Base-by-base conservation (phyloP, 345 rosid species). In the Xanthoceras sorbifolium region DNA sequence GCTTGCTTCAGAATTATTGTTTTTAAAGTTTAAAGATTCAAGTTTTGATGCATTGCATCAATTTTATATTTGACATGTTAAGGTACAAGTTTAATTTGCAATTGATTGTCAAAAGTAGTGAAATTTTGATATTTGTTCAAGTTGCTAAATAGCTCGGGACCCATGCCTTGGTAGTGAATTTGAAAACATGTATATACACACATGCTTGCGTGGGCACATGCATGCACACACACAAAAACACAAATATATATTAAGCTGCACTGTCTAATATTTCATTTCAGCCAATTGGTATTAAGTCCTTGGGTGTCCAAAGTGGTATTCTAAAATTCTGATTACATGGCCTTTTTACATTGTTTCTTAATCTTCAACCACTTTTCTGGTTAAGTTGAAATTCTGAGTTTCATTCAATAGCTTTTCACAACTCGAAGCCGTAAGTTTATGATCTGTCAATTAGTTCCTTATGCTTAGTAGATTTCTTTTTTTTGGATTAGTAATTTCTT, bases 41-140 rank as follows among this genome's bases (percentile, higher is more conserved):
- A 50, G 7, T 50, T 50, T 50, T 50, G 55, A 50, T 50, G 46
- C 46, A 11, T 62, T 62, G 65, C 65, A 26, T 26, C 11, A 17
- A 36, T 18, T 31, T 40, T 66, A 10, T 36, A 36, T 64, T 22
- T 66, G 69, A 22, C 22, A 66, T 34, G 38, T 66, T 57, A 57
- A 22, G 18, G 9, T 36, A n/a, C 9, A 10, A 66, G 8, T 66
- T 66, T 38, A 57, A 57, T 23, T 42, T 42, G 46, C 15, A 42
- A 42, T 9, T 42, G 46, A 42, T 42, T 42, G 28, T 23, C n/a
- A 2, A 57, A 57, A 57, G 26, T 20, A 57, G 62, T n/a, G n/a
- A 57, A 23, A 57, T 57, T 57, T 57, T n/a, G 62, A 57, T 57
- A 57, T 57, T 57, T 57, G 55, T 57, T 57, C 62, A 57, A 22